These are phyloP conservation scores for Phalaenopsis aphrodite DNA, from an alignment of 106 monocot species.

Conservation along the genomic window DNA sequence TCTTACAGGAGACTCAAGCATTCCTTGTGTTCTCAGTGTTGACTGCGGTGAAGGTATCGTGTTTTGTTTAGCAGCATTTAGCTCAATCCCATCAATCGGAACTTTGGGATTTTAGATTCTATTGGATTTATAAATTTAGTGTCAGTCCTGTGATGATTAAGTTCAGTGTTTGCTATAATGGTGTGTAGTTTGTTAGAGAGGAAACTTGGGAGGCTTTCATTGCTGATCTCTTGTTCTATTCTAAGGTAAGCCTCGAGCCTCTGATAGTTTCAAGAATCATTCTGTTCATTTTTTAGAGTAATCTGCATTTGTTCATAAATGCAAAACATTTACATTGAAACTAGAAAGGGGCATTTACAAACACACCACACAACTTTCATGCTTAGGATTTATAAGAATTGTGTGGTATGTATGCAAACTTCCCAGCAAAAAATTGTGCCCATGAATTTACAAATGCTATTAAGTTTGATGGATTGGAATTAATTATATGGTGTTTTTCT, in stretches of 20 bases:
- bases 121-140: neutral
- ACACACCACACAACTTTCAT: too few relatives aligned
- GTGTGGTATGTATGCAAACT: too few relatives aligned
- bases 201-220: conserved; percentile 80
- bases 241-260: conserved; percentile 41
- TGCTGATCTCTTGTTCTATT: conserved; percentile 60
- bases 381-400: too few relatives aligned
- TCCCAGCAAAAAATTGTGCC: neutral
- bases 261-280: neutral
- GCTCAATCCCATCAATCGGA: neutral
- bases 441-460: neutral
- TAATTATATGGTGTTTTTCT: neutral
- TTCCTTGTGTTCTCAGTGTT: conserved; percentile 50
- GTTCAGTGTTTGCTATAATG: neutral
- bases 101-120: neutral
- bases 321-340: neutral
- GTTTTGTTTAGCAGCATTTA: neutral
- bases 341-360: too few relatives aligned
- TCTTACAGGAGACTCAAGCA: conserved; percentile 74
- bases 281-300: neutral
- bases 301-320: neutral
- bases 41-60: conserved; percentile 48
- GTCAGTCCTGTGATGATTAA: neutral
- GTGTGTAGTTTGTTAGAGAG: conserved; percentile 55
- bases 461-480: neutral